These are phyloP conservation scores for Penicillium occitanis DNA, from an alignment of 2,329 filamentous ascomycete genomes.

Conservation along the genomic window DNA sequence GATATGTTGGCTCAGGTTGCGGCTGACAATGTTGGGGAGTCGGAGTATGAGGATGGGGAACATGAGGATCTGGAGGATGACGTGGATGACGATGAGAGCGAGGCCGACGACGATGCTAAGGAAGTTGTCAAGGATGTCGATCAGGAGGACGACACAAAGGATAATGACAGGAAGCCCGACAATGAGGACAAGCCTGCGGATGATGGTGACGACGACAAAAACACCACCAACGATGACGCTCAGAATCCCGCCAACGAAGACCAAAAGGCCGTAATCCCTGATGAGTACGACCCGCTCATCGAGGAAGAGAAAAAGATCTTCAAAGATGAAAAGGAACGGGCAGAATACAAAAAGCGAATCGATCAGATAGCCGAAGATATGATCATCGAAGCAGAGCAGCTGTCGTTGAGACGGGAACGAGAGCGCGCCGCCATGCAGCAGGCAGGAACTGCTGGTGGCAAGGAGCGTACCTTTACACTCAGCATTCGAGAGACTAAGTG, in stretches of 20 bases:
- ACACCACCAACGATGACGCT: neutral
- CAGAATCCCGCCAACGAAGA: neutral
- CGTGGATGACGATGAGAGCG: neutral
- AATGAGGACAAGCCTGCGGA: neutral
- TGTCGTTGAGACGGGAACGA: neutral
- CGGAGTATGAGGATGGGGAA: neutral
- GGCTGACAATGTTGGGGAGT: neutral
- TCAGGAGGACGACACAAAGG: neutral
- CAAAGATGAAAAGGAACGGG: neutral
- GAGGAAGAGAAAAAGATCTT: neutral
- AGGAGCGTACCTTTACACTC: neutral
- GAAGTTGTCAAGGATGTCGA: neutral
- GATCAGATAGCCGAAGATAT: neutral
- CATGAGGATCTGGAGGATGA: neutral
- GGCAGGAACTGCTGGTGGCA: neutral
- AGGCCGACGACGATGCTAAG: neutral
- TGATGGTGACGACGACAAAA: neutral
- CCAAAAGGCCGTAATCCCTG: neutral
- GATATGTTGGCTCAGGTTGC: slow-evolving; percentile 4
- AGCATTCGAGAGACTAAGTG: neutral
- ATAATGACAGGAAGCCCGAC: neutral
- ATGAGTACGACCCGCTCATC: neutral
- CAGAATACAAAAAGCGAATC: neutral
- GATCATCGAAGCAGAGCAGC: neutral
- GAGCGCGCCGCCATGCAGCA: neutral